Evolutionary conservation across 1,139 yeast species (phyloP).

Genomic region (Suhomyces anneliseae): DNA sequence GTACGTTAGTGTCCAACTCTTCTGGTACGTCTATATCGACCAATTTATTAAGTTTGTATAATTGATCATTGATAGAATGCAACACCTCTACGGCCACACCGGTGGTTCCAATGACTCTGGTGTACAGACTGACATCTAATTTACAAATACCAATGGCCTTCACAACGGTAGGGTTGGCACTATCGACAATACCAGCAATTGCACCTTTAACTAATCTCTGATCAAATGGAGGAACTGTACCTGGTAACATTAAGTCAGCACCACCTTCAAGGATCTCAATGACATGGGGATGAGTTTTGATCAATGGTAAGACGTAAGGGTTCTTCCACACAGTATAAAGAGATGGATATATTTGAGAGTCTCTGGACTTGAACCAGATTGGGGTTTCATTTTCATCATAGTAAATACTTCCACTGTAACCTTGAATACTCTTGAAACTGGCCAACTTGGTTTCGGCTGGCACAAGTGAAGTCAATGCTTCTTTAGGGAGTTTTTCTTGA

Average conservation of each 20-base stretch:
- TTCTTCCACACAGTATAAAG: constrained; percentile 70
- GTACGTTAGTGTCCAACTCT: constrained; percentile 21
- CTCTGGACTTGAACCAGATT: constrained; percentile 66
- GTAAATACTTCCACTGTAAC: constrained; percentile 61
- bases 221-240: constrained; percentile 80
- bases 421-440: constrained; percentile 55
- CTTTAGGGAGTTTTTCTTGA: constrained; percentile 44
- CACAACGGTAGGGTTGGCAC: constrained; percentile 59
- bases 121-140: constrained; percentile 47
- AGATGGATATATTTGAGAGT: constrained; percentile 63
- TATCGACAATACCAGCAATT: constrained; percentile 72
- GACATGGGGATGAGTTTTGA: constrained; percentile 74
- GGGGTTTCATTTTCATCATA: constrained; percentile 67
- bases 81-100: constrained; percentile 69
- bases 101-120: constrained; percentile 49
- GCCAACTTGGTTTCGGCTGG: constrained; percentile 70
- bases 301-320: constrained; percentile 63
- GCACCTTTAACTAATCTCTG: constrained; percentile 43
- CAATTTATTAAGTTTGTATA: constrained; percentile 46
- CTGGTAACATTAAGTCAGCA: constrained; percentile 91
- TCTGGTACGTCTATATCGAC: constrained; percentile 46
- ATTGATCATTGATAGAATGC: constrained; percentile 56
- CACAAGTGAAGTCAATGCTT: constrained; percentile 47
- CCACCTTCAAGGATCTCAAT: constrained; percentile 65
- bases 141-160: constrained; percentile 75